Base-by-base conservation (phyloP, 768 basidiomycete genomes). In the Podaxis sp. region DNA sequence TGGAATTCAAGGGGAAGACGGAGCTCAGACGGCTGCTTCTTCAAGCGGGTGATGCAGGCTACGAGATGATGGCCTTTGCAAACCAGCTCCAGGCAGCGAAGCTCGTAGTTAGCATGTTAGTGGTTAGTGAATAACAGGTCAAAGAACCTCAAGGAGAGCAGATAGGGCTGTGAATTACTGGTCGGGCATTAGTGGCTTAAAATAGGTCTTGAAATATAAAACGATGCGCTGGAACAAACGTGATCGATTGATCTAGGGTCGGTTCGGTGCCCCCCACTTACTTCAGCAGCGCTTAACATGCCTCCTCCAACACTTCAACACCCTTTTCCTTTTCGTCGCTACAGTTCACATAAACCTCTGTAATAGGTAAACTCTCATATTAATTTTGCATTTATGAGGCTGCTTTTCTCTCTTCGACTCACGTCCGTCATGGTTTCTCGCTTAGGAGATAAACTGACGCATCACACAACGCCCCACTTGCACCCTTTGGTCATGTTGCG, bases 361-460 rank as follows among this genome's bases (percentile, higher is more conserved):
- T 21, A 28, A 48, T 21, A 55, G 59, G 51, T 44, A 51, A 54
- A 53, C 25, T 16, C 35, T 51, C 28, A 42, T 46, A 36, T 50
- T 60, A 25, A 42, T 44, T 44, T 44, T 38, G 32, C 23, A 53
- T 53, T 16, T 21, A 52, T 18, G 21, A 46, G 42, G 50, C 25
- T 7, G 46, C 18, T 32, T 37, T 54, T 3, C 38, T 59, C 38
- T 9, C 28, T 60, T 54, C 28, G 40, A 46, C 38, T 32, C 25
- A 23, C 27, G 25, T 37, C 40, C 51, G 38, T 46, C 40, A 46
- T 60, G 5, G 32, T 46, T 48, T 37, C n/a, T 35, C 23, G 48
- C 55, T 47, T 47, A 38, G 55, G 44, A 56, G 44, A 56, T 59
- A 50, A 50, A 59, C 21, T 51, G 18, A 18, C 5, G 37, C 16